Percentiles rank a stretch among this genome's conserved stretches.
phyloP scores from a whole-genome alignment of 345 rosid species.

The Mallotus nudiflorus region DNA sequence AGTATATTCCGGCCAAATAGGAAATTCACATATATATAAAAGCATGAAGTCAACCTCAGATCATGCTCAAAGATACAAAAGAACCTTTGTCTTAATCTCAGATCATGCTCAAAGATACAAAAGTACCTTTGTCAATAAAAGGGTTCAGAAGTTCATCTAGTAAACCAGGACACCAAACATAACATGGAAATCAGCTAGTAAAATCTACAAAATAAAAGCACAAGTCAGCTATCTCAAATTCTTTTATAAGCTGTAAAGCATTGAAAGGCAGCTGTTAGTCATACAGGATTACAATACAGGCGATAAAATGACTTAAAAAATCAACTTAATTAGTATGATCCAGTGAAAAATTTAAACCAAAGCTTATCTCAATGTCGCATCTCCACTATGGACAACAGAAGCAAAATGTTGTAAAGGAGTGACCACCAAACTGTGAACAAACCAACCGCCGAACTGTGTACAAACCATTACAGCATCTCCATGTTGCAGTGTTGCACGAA shows the following conservation, averaged over 20 bases:
- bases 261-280: not conserved
- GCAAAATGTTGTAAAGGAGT: not conserved
- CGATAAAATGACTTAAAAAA: not conserved
- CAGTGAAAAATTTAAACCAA: not conserved
- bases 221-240: not conserved
- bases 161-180: too few relatives aligned
- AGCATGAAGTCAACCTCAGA: too few relatives aligned
- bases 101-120: too few relatives aligned
- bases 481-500: not conserved
- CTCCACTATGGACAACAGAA: not conserved
- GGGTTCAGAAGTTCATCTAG: too few relatives aligned
- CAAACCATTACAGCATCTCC: not conserved
- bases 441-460: too few relatives aligned
- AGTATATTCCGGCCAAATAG: too few relatives aligned
- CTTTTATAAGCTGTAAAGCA: not conserved
- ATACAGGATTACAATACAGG: not conserved
- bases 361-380: constrained; percentile 1
- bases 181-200: too few relatives aligned
- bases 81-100: too few relatives aligned
- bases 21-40: too few relatives aligned
- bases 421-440: not conserved
- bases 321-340: too few relatives aligned
- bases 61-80: too few relatives aligned
- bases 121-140: too few relatives aligned
- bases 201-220: not conserved